Base-by-base conservation (phyloP, 1,284 basidiomycete species). In the Phenoliferia sp. region DNA sequence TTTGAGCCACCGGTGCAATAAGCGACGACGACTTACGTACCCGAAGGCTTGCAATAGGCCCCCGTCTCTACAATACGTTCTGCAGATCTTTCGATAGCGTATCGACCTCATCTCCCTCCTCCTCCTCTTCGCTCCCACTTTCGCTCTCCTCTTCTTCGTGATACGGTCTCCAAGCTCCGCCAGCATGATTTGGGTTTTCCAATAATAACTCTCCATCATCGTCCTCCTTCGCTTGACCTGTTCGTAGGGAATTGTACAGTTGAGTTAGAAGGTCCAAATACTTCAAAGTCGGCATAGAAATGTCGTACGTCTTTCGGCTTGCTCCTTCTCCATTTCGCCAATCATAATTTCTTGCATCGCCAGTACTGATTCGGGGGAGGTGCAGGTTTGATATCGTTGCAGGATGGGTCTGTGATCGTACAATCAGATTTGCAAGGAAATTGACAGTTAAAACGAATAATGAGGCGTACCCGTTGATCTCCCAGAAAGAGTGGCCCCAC, bases 401-500 rank as follows among this genome's bases (percentile, higher is more conserved):
- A 95, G 81, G 67, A 89, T 86, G 4, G 81, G 76, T 48, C 89
- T 80, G 54, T 7, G 56, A 28, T 4, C 19, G 32, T 3, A 16
- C 3, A 26, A 31, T 35, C 2, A 55, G 57, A 31, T 55, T 32
- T 59, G 54, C 33, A 15, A 28, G 10, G 26, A 22, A 19, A 33
- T 10, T 19, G 32, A 17, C 22, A 48, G 39, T 15, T 6, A 7
- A 4, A 15, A 36, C n/a, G n/a, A n/a, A n/a, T 39, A 12, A 31
- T 35, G 1, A 34, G 15, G 59, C 84, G 64, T 71, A 88, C 90
- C 82, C 81, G 77, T 97, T 97, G 64, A 96, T 87, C 69, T 86
- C 83, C 81, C 85, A 90, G 79, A 95, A 95, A 3, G 90, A 85
- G 57, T 84, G 85, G 3, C 90, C 92, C 92, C 93, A 95, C 6